Conservation (phyloP, 441 rosid genomes). For the Theobroma grandiflorum region DNA sequence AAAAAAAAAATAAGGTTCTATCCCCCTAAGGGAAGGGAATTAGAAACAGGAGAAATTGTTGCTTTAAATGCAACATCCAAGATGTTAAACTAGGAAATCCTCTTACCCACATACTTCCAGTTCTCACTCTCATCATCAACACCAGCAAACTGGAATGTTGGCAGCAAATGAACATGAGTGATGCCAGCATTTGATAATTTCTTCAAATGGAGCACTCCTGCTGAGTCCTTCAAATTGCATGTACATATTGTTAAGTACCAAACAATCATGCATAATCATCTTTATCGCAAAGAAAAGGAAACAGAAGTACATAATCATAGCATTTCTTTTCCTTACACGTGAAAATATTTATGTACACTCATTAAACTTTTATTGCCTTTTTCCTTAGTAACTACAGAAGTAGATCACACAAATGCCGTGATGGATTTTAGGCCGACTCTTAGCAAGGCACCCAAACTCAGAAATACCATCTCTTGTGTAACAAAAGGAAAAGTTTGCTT, state of each 20-base stretch:
- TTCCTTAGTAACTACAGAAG: constrained; percentile 2
- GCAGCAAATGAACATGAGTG: constrained; percentile 92
- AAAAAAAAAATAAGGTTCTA: background rate
- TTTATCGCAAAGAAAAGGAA: constrained; percentile 7
- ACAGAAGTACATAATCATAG: background rate
- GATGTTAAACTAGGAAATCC: constrained; percentile 16
- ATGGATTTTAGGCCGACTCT: background rate
- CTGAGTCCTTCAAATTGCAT: constrained; percentile 70
- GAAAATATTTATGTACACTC: background rate
- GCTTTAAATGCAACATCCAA: constrained; percentile 4
- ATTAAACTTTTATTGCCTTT: background rate
- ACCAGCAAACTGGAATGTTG: constrained; percentile 87
- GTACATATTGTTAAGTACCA: constrained; percentile 23
- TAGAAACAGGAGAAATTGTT: background rate
- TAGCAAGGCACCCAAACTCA: background rate
- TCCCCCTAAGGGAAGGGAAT: too few species aligned
- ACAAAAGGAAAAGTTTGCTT: constrained; percentile 2
- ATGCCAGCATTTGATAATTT: constrained; percentile 89
- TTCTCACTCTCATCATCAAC: constrained; percentile 88
- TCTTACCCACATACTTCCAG: constrained; percentile 85
- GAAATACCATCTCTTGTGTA: background rate
- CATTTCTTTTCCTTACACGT: background rate
- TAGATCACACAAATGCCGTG: background rate
- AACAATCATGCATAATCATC: constrained; percentile 6
- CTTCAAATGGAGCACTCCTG: constrained; percentile 78